Conservation (phyloP, 106 monocot species). For the Vanilla planifolia region DNA sequence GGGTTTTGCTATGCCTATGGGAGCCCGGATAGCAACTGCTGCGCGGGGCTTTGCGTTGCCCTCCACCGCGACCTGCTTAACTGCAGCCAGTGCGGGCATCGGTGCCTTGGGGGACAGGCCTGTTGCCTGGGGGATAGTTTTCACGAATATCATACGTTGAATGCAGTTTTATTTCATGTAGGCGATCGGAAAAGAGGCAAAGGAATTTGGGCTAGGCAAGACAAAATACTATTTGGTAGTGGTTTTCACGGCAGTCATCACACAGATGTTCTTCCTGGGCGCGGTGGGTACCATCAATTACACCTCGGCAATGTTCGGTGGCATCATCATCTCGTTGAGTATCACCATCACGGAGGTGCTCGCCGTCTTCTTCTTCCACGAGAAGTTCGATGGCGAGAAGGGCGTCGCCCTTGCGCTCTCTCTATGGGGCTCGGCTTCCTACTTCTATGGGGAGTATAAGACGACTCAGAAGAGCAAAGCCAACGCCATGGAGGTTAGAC, state of each 20-base stretch:
- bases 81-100: too few species aligned
- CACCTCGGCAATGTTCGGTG: conserved; percentile 11
- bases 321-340: conserved; percentile 13
- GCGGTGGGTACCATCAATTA: conserved; percentile 17
- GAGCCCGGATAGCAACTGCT: too few species aligned
- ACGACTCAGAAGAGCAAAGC: conserved; percentile 14
- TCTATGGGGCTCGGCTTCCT: conserved; percentile 26
- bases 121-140: too few species aligned
- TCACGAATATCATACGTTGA: too few species aligned
- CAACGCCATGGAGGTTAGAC: too few species aligned
- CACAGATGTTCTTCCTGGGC: conserved; percentile 7
- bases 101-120: too few species aligned
- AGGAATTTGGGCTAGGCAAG: not conserved
- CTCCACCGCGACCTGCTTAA: too few species aligned
- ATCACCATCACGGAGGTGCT: conserved; percentile 11
- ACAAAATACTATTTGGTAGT: not conserved
- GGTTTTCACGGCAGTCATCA: not conserved
- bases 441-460: conserved; percentile 26
- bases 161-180: too few species aligned
- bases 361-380: conserved; percentile 17
- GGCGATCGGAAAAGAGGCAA: not conserved
- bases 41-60: too few species aligned
- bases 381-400: conserved; percentile 20
- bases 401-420: conserved; percentile 22
- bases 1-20: too few species aligned